phyloP scores from a whole-genome alignment of 2,329 filamentous ascomycete genomes.

The Aspergillus phoenicis region DNA sequence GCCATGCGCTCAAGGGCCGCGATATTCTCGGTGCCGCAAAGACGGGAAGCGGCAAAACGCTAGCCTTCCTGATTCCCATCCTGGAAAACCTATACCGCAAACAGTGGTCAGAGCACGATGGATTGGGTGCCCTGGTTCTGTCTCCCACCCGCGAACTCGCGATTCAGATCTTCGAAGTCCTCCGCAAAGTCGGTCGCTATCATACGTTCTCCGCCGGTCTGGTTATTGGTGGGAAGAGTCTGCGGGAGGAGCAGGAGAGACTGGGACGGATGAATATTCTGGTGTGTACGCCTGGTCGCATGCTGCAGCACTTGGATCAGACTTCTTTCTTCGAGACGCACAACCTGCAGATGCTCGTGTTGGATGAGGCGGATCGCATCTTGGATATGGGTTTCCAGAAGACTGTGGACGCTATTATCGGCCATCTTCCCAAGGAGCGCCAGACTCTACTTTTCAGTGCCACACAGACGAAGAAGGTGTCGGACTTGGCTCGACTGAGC shows the following conservation, averaged over 20 bases:
- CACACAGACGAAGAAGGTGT: constrained; percentile 92
- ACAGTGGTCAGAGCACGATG: constrained; percentile 88
- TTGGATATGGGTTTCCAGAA: constrained; percentile 96
- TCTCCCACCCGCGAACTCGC: constrained; percentile 93
- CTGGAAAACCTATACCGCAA: constrained; percentile 88
- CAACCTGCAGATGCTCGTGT: constrained; percentile 86
- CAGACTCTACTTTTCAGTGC: constrained; percentile 96
- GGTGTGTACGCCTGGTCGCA: constrained; percentile 90
- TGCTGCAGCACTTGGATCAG: constrained; percentile 94
- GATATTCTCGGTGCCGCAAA: constrained; percentile 95
- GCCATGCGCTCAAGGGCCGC: constrained; percentile 76
- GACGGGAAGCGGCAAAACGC: constrained; percentile 91
- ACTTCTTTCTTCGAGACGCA: constrained; percentile 87
- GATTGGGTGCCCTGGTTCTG: constrained; percentile 87
- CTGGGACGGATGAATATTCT: constrained; percentile 93
- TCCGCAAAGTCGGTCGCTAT: constrained; percentile 84
- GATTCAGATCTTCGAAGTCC: constrained; percentile 93
- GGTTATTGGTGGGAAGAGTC: constrained; percentile 88
- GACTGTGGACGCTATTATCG: constrained; percentile 87
- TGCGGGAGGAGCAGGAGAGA: constrained; percentile 84
- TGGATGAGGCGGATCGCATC: constrained; percentile 95
- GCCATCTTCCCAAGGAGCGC: constrained; percentile 80
- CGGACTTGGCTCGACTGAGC: constrained; percentile 84
- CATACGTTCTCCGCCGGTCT: constrained; percentile 91
- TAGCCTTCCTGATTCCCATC: constrained; percentile 88